A percentile compares a stretch with the other conserved stretches of the same genome.
phyloP scores from a whole-genome alignment of 2,329 filamentous ascomycete species.

The Aureobasidium sp. region DNA sequence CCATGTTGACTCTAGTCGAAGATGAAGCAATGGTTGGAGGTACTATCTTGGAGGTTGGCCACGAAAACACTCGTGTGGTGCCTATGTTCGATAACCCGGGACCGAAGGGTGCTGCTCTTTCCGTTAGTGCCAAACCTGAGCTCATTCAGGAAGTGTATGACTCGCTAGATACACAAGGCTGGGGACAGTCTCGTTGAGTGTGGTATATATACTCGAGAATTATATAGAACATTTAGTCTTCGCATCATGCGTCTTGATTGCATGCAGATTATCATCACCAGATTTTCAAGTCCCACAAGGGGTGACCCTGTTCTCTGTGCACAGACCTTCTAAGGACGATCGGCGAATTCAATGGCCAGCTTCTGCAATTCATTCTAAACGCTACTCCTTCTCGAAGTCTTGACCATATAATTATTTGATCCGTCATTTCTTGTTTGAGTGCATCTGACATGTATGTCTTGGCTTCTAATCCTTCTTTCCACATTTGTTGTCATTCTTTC shows the following conservation, averaged over 20 bases:
- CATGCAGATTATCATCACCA: neutral
- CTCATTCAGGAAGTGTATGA: neutral
- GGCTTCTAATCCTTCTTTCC: neutral
- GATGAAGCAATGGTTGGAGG: conserved; percentile 42
- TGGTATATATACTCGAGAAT: too few relatives aligned
- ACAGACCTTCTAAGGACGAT: neutral
- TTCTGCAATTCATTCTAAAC: neutral
- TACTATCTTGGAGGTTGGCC: conserved; percentile 48
- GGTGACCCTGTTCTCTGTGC: neutral
- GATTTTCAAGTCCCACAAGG: neutral
- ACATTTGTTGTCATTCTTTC: neutral
- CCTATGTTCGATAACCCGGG: conserved; percentile 45
- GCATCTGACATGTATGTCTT: conserved; percentile 1
- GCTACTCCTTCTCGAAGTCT: neutral
- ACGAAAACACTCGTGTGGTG: conserved; percentile 42
- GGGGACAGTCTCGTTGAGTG: neutral
- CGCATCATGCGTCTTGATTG: neutral
- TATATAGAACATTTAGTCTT: too few relatives aligned
- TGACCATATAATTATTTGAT: neutral
- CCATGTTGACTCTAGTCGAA: conserved; percentile 49
- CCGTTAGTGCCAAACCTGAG: neutral
- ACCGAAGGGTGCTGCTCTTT: conserved; percentile 24
- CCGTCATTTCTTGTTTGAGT: neutral
- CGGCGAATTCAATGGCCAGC: neutral
- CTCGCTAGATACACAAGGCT: neutral